phyloP scores from a whole-genome alignment of 345 rosid species.

The Linum usitatissimum region DNA sequence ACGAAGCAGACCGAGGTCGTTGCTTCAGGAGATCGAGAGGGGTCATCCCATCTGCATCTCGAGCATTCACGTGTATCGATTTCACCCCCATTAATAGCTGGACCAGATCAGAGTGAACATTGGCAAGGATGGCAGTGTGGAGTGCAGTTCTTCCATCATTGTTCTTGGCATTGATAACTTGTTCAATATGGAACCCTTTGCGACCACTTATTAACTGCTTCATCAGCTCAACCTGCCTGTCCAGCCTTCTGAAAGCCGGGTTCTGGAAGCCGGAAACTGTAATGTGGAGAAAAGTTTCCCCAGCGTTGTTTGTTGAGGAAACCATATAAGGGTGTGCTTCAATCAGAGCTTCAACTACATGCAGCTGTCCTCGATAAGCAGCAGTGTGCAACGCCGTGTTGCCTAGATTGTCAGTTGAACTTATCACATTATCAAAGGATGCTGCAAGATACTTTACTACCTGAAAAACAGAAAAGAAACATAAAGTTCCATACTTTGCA shows the following conservation, averaged over 20 bases:
- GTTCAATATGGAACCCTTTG: constrained; percentile 19
- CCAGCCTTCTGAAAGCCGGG: constrained; percentile 67
- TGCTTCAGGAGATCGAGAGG: constrained; percentile 73
- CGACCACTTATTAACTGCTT: constrained; percentile 34
- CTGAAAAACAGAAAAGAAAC: constrained; percentile 22
- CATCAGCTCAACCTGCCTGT: constrained; percentile 63
- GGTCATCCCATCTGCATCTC: constrained; percentile 60
- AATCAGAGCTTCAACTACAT: constrained; percentile 46
- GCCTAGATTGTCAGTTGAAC: constrained; percentile 47
- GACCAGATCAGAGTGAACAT: constrained; percentile 49
- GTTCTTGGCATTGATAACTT: constrained; percentile 45
- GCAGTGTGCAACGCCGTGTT: constrained; percentile 70
- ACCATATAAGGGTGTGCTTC: constrained; percentile 40
- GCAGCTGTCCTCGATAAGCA: constrained; percentile 62
- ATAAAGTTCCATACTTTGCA: not conserved
- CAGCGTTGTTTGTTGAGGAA: constrained; percentile 44
- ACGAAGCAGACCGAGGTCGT: constrained; percentile 49
- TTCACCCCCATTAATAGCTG: constrained; percentile 59
- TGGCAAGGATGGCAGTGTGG: constrained; percentile 66
- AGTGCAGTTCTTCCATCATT: constrained; percentile 70
- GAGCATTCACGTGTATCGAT: constrained; percentile 50
- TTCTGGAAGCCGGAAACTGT: constrained; percentile 69
- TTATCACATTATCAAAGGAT: constrained; percentile 31
- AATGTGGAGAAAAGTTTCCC: constrained; percentile 69
- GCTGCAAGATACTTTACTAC: constrained; percentile 49